Conservation (phyloP, 306 rosid genomes). For the Trifolium fragiferum region DNA sequence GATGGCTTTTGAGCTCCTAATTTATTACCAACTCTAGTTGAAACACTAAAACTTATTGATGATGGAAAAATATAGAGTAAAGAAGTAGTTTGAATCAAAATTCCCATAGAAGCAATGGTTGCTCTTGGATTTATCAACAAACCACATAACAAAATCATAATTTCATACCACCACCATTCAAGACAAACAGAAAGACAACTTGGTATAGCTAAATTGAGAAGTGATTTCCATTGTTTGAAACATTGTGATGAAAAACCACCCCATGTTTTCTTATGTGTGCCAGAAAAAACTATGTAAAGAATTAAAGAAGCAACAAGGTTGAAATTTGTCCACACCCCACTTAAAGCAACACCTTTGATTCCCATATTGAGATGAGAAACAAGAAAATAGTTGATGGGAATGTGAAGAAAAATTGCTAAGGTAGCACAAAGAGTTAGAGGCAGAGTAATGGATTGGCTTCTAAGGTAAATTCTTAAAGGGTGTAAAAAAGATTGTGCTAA, state of each 20-base stretch:
- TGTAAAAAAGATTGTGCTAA: constrained; percentile 78
- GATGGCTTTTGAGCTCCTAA: constrained; percentile 72
- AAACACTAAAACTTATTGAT: constrained; percentile 86
- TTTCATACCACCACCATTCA: constrained; percentile 99
- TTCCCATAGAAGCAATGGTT: constrained; percentile 94
- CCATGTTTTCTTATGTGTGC: constrained; percentile 75
- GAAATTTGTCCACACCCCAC: constrained; percentile 80
- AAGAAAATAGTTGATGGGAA: constrained; percentile 79
- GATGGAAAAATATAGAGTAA: constrained; percentile 93
- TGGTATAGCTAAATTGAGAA: constrained; percentile 73
- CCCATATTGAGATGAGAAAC: constrained; percentile 67
- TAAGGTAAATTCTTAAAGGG: constrained; percentile 84
- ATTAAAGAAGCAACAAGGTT: constrained; percentile 70
- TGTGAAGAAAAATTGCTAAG: constrained; percentile 71
- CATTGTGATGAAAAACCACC: constrained; percentile 74
- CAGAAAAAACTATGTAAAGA: constrained; percentile 63
- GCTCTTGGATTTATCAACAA: constrained; percentile 67
- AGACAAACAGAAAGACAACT: constrained; percentile 93
- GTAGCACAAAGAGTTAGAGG: constrained; percentile 88
- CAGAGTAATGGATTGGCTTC: constrained; percentile 83
- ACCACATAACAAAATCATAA: constrained; percentile 86
- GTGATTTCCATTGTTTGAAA: constrained; percentile 69
- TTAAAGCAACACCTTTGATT: constrained; percentile 72
- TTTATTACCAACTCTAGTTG: constrained; percentile 87
- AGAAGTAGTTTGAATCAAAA: constrained; percentile 86